phyloP scores from a whole-genome alignment of 495 filamentous ascomycete species.

The Platismatia glauca region DNA sequence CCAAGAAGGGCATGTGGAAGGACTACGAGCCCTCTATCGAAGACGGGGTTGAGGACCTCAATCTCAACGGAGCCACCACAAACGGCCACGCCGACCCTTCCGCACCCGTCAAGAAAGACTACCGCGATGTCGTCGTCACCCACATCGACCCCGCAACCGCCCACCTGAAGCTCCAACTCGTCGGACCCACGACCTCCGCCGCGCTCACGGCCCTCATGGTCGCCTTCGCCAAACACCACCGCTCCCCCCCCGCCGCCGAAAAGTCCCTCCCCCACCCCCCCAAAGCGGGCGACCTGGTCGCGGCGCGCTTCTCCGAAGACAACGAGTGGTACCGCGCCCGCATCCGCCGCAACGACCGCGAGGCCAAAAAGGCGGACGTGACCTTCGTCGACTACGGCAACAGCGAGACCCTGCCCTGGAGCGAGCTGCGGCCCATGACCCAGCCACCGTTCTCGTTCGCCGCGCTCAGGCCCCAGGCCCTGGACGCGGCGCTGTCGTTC shows the following conservation, averaged over 20 bases:
- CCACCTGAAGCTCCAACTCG: constrained; percentile 77
- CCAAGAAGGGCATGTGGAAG: constrained; percentile 79
- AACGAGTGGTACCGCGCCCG: constrained; percentile 89
- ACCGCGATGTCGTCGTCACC: constrained; percentile 85
- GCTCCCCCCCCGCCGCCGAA: constrained; percentile 60
- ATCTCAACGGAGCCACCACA: constrained; percentile 30
- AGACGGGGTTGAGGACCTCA: constrained; percentile 41
- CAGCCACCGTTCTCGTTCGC: constrained; percentile 67
- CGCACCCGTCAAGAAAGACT: constrained; percentile 64
- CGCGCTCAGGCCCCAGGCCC: constrained; percentile 76
- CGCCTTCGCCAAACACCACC: constrained; percentile 78
- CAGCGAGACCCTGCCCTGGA: constrained; percentile 78
- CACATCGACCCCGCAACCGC: constrained; percentile 66
- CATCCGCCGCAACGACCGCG: constrained; percentile 84
- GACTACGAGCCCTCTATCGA: constrained; percentile 87
- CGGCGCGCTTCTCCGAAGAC: constrained; percentile 81
- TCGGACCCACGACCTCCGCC: constrained; percentile 64
- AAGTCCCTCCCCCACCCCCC: constrained; percentile 63
- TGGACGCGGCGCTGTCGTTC: constrained; percentile 81
- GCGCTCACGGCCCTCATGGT: constrained; percentile 78
- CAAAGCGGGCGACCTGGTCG: constrained; percentile 83
- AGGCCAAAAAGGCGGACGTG: constrained; percentile 78
- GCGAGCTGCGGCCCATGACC: constrained; percentile 64
- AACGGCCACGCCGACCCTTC: constrained; percentile 40
- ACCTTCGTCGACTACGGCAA: constrained; percentile 97